Evolutionary conservation across 129 eudicot genomes (phyloP), one percentile per base, ranked within the genome.

Genomic region (Artemisia annua): DNA sequence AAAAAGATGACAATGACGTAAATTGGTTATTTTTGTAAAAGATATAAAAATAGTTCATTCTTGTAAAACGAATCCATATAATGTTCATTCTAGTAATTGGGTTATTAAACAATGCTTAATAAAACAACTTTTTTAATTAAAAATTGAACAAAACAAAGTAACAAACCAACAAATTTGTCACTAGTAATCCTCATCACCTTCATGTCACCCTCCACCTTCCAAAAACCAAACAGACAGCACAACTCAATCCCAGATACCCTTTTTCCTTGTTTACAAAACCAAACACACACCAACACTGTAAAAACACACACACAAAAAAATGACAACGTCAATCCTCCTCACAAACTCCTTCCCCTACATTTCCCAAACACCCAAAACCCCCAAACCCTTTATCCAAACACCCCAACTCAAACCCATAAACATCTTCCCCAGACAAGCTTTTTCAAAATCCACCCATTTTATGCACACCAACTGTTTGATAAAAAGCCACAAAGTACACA

Each of bases 321-420:
- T 78, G 82, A 68, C 69, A 67, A 55, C 69, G 35, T 78, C 82
- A 65, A 78, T 78, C 48, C 69, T 87, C 67, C 85, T 89, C 61
- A 81, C 96, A 17, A 78, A 57, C 58, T 89, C 97, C 67, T 69
- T 88, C 72, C 69, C 83, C 15, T 48, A 57, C 12, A 52, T 63
- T 11, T 71, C 84, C n/a, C 84, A 48, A 63, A 22, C 64, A 18
- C 39, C 52, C 4, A 1, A 16, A 54, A 15, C 60, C 12, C 67
- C 73, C 46, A 78, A 78, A 28, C 48, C 32, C 82, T 71, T 10
- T 67, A 55, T 17, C 68, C 58, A 48, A 19, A 57, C 54, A 46
- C 49, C 67, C 53, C 65, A 78, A 13, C 58, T 71, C 69, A 72
- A 55, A 71, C 78, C 78, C 55, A 78, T 71, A 6, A 55, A 48